Evolutionary conservation across 2,329 filamentous ascomycete genomes (phyloP), one percentile per base, ranked within the genome.

Genomic region (Eutypa lata): DNA sequence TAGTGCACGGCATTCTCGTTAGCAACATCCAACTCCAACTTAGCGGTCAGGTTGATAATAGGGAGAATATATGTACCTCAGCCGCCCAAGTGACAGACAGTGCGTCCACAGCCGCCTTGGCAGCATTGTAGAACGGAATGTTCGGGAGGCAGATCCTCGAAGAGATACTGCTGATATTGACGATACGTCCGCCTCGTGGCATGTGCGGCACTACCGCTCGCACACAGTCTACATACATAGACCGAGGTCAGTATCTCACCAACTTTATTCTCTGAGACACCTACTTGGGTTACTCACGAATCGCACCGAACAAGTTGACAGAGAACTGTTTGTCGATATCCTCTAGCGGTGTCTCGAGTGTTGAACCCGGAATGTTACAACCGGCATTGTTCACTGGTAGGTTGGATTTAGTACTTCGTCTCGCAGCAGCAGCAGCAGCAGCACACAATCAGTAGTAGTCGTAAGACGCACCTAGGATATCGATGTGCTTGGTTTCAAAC

Each of bases 401-500:
- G n/a, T n/a, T n/a, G n/a, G n/a, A n/a, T n/a, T n/a, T n/a, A n/a
- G n/a, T n/a, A n/a, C n/a, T n/a, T n/a, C n/a, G 26, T 49, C 26
- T 31, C 6, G 35, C 13, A 38, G n/a, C 6, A 14, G n/a, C 35
- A 13, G 22, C 5, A 24, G 13, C 42, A 45, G 8, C 21, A 18
- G 21, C 6, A 45, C 21, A 11, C 22, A n/a, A 26, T n/a, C 11
- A n/a, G 6, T 3, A 14, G 21, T 11, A 11, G 22, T 28, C 6
- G 13, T n/a, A 18, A n/a, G 13, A 42, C 61, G 44, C 57, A 74
- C 73, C 67, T 0, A 76, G 55, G 28, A 76, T 76, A 43, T 76
- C 73, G 43, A 76, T 69, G 13, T 68, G 65, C 37, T 73, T 65
- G 0, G 61, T 63, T 2, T 53, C 48, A 43, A 76, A 70, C 0